Base-by-base conservation (phyloP, 2,329 filamentous ascomycete species). In the Dendryphion nanum region DNA sequence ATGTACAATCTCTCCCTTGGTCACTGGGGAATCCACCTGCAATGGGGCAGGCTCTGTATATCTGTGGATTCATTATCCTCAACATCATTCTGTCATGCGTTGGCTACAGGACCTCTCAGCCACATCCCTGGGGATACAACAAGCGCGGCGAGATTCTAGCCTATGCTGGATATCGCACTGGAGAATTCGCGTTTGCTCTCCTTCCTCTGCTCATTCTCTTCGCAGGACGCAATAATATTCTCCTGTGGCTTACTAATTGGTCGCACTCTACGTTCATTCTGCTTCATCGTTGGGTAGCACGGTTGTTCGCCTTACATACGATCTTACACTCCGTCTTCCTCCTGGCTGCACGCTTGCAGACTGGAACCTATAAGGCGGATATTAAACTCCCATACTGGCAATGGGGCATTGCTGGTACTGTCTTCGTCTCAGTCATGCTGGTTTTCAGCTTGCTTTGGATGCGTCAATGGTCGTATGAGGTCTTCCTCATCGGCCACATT, bases 231-330 rank as follows among this genome's bases (percentile, higher is more conserved):
- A 77, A 78, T 45, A 76, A 72, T 37, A 16, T 76, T 3, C 61
- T 76, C 0, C 61, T 77, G 0, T 71, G 66, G 57, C 28, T 75
- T 1, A 76, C 75, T 3, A 66, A 72, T 45, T 77, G 74, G 73
- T 68, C 62, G 0, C 69, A 74, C 42, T 65, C 66, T 0, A 77
- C 75, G 0, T 77, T 64, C 36, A 42, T 77, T 3, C 50, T 77
- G 0, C 57, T 77, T 0, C 75, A 79, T 42, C 74, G 33, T 14
- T 40, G 37, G 37, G 19, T 40, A 14, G 37, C 72, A 1, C 55
- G 66, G 14, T 57, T 77, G 6, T 68, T 63, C 23, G 63, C 66
- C 2, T 29, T 76, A 0, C 64, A 78, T 29, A 70, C 67, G 1
- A 50, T 69, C 8, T 34, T 77, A 0, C 75, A 79, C 53, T 69